Evolutionary conservation across 1,284 basidiomycete species (phyloP).

Genomic region (Cutaneotrichosporon sp.): DNA sequence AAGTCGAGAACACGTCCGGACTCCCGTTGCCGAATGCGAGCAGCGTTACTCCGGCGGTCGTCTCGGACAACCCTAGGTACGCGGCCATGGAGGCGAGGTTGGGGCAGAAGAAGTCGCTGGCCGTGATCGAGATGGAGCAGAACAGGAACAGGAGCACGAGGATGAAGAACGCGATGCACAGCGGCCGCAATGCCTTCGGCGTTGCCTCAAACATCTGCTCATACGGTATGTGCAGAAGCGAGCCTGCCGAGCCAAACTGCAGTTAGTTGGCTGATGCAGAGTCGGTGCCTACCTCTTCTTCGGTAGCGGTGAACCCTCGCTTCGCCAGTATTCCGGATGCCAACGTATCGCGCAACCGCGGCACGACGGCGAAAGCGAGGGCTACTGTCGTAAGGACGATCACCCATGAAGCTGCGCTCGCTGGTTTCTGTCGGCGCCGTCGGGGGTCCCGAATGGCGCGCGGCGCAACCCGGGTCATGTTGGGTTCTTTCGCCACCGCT

Average conservation of each 20-base stretch:
- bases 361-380: background rate
- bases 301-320: background rate
- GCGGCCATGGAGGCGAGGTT: conserved; percentile 82
- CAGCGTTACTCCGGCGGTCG: conserved; percentile 86
- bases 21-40: conserved; percentile 91
- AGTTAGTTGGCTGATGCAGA: background rate
- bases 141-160: conserved; percentile 54
- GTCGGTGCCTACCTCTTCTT: background rate
- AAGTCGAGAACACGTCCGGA: conserved; percentile 90
- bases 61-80: conserved; percentile 76
- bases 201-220: conserved; percentile 2
- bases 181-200: conserved; percentile 20
- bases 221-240: conserved; percentile 16
- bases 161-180: conserved; percentile 33
- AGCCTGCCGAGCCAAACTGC: conserved; percentile 2
- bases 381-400: conserved; percentile 3
- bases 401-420: background rate
- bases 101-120: conserved; percentile 92
- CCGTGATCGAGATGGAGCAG: conserved; percentile 77
- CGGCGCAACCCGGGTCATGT: background rate
- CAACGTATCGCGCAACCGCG: conserved; percentile 1
- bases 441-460: background rate
- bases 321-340: background rate
- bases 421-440: background rate
- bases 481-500: background rate